Evolutionary conservation across 768 basidiomycete species (phyloP), one percentile per base, ranked within the genome.

Genomic region (Suillus subalutaceus): DNA sequence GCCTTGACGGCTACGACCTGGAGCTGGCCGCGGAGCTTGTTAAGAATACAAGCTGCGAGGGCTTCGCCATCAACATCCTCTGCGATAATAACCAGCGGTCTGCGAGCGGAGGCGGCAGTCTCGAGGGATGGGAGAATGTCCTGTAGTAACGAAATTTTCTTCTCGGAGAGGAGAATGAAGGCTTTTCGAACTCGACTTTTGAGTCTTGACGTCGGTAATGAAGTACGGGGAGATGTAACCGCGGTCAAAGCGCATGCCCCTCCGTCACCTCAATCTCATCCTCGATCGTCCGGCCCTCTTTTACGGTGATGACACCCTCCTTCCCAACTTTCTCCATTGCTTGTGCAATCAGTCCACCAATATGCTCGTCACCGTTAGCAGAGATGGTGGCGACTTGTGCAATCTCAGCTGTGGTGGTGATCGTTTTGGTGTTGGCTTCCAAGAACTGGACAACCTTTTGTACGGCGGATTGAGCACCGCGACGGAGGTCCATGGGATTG

Each of bases 281-380:
- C 72, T 98, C 96, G 70, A 96, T 97, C 6, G 97, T 99, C 72
- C 92, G 90, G 53, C 97, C 97, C 79, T 99, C 97, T 85, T 99
- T 99, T 78, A 99, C 96, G 60, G 97, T 99, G 84, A 99, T 99
- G 75, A 99, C 97, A 78, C 97, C 97, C 81, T 99, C 97, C 84
- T 97, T 97, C 77, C 97, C 97, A 67, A 99, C 97, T 79, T 97
- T 97, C 82, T 99, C 97, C 97, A 98, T 99, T 1, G 97, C 97
- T 75, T 94, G 94, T 6, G 97, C 96, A 78, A 98, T 99, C 74
- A 99, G 86, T 76, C 90, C 90, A 55, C 97, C 96, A 68, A 99
- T 85, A 75, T 98, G 96, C 1, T 79, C 84, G 80, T 99, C 97
- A 43, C 87, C 84, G 65, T 88, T 88, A 13, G 93, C 88, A 32